phyloP scores from a whole-genome alignment of 2,329 filamentous ascomycete genomes.

The Fusarium cicatricum region DNA sequence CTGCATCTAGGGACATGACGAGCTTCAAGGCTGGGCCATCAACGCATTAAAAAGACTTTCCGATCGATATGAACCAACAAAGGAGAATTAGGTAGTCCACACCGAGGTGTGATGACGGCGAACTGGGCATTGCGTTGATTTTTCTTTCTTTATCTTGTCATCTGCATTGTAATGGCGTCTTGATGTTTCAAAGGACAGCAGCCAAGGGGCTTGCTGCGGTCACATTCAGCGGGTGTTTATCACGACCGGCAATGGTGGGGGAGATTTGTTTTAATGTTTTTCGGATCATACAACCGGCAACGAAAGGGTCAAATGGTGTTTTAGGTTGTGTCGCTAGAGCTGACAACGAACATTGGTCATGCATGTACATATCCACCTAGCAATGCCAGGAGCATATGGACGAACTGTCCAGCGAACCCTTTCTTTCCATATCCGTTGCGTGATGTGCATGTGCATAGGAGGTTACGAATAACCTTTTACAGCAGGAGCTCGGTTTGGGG shows the following conservation, averaged over 20 bases:
- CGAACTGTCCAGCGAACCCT: constrained; percentile 5
- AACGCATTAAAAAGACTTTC: not conserved
- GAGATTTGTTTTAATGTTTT: constrained; percentile 30
- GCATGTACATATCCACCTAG: constrained; percentile 35
- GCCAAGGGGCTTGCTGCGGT: constrained; percentile 31
- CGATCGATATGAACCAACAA: not conserved
- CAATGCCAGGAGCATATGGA: constrained; percentile 25
- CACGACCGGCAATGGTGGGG: constrained; percentile 27
- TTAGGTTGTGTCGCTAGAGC: constrained; percentile 12
- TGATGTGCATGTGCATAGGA: constrained; percentile 8
- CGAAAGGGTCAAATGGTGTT: constrained; percentile 23
- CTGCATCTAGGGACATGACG: constrained; percentile 41
- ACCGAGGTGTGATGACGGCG: constrained; percentile 2
- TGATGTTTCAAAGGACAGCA: constrained; percentile 31
- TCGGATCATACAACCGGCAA: constrained; percentile 11
- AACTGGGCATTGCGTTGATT: constrained; percentile 19
- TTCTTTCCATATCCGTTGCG: not conserved
- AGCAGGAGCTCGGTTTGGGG: not conserved
- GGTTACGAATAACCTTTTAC: constrained; percentile 21
- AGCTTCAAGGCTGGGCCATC: not conserved
- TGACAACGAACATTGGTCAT: constrained; percentile 8
- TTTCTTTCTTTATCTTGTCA: constrained; percentile 22
- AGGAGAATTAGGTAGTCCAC: not conserved
- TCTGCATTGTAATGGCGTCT: constrained; percentile 42
- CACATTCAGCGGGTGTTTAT: constrained; percentile 38